These are phyloP conservation scores for Acanthamoeba sp. DNA, from an alignment of 208 protist species.

Conservation along the genomic window DNA sequence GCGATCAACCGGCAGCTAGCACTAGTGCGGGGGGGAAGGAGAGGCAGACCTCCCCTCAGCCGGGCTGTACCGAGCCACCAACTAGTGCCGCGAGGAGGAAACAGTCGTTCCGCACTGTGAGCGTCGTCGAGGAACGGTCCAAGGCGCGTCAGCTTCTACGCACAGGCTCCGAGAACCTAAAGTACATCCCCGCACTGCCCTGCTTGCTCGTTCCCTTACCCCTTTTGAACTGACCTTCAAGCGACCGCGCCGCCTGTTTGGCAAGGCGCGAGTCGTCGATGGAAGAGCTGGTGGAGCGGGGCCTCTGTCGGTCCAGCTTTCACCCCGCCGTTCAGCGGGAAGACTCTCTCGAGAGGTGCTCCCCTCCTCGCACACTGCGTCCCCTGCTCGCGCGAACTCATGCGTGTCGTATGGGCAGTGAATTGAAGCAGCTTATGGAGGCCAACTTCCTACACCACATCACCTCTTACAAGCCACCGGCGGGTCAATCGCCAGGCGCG, in stretches of 20 bases:
- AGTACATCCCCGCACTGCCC: background rate
- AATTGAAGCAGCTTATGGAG: constrained; percentile 24
- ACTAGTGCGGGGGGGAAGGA: no score
- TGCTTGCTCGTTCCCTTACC: no score
- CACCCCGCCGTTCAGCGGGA: background rate
- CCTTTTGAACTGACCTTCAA: no score
- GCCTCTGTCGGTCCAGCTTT: background rate
- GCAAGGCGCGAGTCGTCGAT: background rate
- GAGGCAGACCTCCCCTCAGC: no score
- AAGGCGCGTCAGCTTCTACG: background rate
- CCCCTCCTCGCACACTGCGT: background rate
- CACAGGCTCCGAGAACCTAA: background rate
- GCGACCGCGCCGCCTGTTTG: no score
- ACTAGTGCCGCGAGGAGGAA: background rate
- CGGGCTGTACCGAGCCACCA: no score
- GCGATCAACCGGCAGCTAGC: no score
- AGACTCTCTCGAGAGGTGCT: constrained; percentile 26
- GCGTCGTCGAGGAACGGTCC: background rate
- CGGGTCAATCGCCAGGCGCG: no score
- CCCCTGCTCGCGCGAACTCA: background rate
- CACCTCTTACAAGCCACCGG: no score
- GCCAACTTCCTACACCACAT: background rate
- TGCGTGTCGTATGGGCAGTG: background rate
- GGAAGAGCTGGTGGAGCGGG: background rate
- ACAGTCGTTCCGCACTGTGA: background rate